phyloP scores from a whole-genome alignment of 306 rosid genomes.

The Sicyos baderoa region DNA sequence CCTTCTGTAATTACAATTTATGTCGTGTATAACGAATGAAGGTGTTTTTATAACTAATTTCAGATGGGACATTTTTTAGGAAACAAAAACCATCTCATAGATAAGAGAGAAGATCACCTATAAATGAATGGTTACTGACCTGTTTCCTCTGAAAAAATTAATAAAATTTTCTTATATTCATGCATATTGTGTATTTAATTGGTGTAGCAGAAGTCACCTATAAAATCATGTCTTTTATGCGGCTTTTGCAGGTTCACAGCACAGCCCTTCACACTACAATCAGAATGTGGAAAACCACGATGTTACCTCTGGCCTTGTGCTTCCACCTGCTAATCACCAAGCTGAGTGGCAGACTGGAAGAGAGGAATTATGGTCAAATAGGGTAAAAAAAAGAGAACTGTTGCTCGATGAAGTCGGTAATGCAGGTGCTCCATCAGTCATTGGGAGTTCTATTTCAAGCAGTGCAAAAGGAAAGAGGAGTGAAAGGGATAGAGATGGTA shows the following conservation, averaged over 20 bases:
- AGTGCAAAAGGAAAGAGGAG: slow-evolving; percentile 96
- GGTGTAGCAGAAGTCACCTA: background rate
- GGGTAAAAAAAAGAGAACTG: slow-evolving; percentile 95
- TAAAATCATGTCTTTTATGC: slow-evolving; percentile 30
- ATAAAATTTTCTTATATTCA: background rate
- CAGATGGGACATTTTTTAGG: too few species aligned
- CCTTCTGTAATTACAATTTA: too few species aligned
- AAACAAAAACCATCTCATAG: too few species aligned
- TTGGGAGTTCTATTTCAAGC: slow-evolving; percentile 66
- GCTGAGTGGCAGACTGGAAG: slow-evolving; percentile 56
- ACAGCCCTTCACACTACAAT: slow-evolving; percentile 63
- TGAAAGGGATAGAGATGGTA: slow-evolving; percentile 98
- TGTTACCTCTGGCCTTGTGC: slow-evolving; percentile 45
- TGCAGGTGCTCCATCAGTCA: slow-evolving; percentile 47
- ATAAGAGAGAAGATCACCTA: too few species aligned
- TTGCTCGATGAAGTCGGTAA: slow-evolving; percentile 80
- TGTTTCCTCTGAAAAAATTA: too few species aligned
- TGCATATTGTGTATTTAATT: background rate
- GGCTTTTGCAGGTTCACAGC: slow-evolving; percentile 73
- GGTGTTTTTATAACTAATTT: too few species aligned
- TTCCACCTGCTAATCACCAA: slow-evolving; percentile 41
- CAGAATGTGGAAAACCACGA: slow-evolving; percentile 61
- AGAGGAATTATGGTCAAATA: slow-evolving; percentile 74
- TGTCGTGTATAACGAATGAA: too few species aligned
- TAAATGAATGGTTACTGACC: too few species aligned